phyloP scores from a whole-genome alignment of 495 filamentous ascomycete species.

The Penicillium goetzii region DNA sequence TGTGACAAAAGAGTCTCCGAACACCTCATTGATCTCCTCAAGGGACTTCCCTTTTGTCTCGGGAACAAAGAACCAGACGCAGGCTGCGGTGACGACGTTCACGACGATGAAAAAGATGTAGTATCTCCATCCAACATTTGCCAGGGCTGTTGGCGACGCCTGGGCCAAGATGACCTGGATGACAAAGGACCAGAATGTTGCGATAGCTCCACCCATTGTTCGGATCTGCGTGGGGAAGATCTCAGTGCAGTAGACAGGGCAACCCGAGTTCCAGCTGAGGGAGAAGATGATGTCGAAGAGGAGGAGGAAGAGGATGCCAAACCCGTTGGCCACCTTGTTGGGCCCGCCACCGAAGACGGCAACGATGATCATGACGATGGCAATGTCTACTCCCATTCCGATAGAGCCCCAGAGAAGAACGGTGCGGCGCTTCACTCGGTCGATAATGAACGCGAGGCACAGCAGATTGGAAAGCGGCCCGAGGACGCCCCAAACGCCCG shows the following conservation, averaged over 20 bases:
- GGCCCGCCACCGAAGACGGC: not conserved
- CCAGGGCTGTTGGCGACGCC: conserved; percentile 23
- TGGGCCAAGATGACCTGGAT: conserved; percentile 1
- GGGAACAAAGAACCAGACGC: conserved; percentile 21
- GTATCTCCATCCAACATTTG: conserved; percentile 30
- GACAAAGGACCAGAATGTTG: not conserved
- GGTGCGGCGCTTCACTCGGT: not conserved
- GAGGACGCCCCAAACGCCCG: not conserved
- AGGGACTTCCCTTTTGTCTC: conserved; percentile 29
- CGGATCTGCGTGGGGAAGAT: not conserved
- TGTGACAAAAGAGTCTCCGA: conserved; percentile 5
- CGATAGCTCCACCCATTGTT: not conserved
- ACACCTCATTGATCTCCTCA: conserved; percentile 24
- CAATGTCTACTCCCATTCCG: not conserved
- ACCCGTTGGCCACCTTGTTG: not conserved
- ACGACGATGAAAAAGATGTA: conserved; percentile 33
- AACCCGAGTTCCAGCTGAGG: conserved; percentile 1
- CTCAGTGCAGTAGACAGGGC: conserved; percentile 1
- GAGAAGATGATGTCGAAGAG: not conserved
- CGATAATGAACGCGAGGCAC: not conserved
- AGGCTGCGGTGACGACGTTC: conserved; percentile 9
- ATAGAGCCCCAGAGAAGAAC: not conserved
- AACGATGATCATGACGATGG: not conserved
- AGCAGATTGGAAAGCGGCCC: not conserved
- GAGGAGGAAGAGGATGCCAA: conserved; percentile 1